phyloP scores from a whole-genome alignment of 2,329 filamentous ascomycete species.

The Claviceps quebecensis region DNA sequence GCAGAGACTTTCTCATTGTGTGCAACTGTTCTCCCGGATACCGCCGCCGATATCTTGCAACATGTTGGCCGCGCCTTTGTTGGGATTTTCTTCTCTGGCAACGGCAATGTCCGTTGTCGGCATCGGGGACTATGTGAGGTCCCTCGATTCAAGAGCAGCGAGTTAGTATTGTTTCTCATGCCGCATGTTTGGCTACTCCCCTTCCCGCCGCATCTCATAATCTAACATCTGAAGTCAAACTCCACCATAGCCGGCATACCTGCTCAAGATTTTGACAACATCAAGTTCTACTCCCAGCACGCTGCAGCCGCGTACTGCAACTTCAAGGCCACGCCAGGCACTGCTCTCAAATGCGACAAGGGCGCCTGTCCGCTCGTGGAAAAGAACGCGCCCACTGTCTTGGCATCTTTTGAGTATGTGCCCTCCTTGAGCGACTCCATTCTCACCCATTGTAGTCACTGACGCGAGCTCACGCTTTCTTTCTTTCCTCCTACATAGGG shows the following conservation, averaged over 20 bases:
- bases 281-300: conserved; percentile 38
- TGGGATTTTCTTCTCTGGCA: conserved; percentile 14
- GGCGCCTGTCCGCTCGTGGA: conserved; percentile 30
- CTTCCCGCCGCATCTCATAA: background rate
- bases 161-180: too few relatives aligned
- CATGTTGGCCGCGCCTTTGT: conserved; percentile 14
- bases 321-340: conserved; percentile 23
- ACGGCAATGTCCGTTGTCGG: conserved; percentile 13
- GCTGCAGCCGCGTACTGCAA: conserved; percentile 42
- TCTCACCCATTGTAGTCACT: background rate
- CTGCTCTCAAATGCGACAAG: conserved; percentile 27
- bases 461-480: background rate
- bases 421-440: background rate
- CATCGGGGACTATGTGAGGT: conserved; percentile 13
- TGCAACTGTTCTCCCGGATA: background rate
- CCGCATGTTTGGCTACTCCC: background rate
- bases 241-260: conserved; percentile 11
- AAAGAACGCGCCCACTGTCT: conserved; percentile 27
- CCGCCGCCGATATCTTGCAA: background rate
- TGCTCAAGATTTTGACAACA: conserved; percentile 11
- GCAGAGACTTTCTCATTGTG: background rate
- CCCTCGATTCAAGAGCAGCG: conserved; percentile 17
- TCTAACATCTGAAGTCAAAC: background rate
- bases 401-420: conserved; percentile 26
- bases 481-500: conserved; percentile 15